Evolutionary conservation across 2,329 filamentous ascomycete genomes (phyloP), one percentile per base, ranked within the genome.

Genomic region (Curvularia lunata): DNA sequence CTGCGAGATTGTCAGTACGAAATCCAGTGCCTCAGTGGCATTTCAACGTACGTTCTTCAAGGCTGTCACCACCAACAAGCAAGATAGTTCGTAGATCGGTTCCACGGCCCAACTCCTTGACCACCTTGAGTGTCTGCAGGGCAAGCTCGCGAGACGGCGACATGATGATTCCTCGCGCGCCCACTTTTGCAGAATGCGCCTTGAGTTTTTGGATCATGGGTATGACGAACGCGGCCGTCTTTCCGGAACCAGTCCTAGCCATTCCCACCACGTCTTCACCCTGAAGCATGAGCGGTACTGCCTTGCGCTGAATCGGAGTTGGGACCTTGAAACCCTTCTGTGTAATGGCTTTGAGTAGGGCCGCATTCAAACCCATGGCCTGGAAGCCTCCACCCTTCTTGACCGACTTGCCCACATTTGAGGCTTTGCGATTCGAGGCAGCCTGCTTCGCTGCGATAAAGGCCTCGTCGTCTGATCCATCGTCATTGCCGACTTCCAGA

Each of bases 361-460:
- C 88, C 10, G 88, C 83, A 78, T 91, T 96, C 55, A 98, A 81
- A 57, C 91, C 87, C 93, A 99, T 97, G 46, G 91, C 89, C 77
- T 99, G 95, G 74, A 99, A 99, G 51, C 94, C 95, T 70, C 95
- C 95, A 37, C 93, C 91, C 78, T 98, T 99, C 82, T 97, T 97
- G 30, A 91, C 91, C 2, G 88, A 89, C 62, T 90, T 90, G 19
- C 91, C 91, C 7, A 95, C 68, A 72, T 93, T 95, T 9, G 89
- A 85, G 1, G 86, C 82, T 74, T 97, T 98, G 61, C 94, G 84
- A 74, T 97, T 97, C 4, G 91, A 91, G 16, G 92, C 91, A 3
- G 91, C 89, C 75, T 97, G 92, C 69, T 90, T 86, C 37, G 91
- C 85, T 9, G 93, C 92, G 77, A 99, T 99, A 72, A 97, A 98